Conservation (phyloP, 1,284 basidiomycete genomes). For the Phellopilus nigrolimitatus region DNA sequence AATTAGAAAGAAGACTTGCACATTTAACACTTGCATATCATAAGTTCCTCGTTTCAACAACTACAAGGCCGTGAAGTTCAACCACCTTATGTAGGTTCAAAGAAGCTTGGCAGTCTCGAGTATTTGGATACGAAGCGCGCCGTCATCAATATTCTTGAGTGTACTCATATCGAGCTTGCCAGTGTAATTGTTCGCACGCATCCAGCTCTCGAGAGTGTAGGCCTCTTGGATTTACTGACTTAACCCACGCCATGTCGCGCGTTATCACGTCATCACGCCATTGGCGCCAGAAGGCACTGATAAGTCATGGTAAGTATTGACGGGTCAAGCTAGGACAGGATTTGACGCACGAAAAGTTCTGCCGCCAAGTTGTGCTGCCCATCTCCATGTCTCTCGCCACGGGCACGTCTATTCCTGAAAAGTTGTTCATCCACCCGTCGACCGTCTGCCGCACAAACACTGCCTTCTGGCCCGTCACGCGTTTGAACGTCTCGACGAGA, state of each 20-base stretch:
- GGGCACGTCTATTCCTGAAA: slow-evolving; percentile 31
- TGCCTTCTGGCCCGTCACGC: slow-evolving; percentile 40
- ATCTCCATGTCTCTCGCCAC: slow-evolving; percentile 27
- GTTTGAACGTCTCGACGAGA: slow-evolving; percentile 37
- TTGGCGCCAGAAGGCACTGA: slow-evolving; percentile 34
- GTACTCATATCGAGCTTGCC: slow-evolving; percentile 13
- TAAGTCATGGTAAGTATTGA: too few relatives aligned
- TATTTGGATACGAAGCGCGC: too few relatives aligned
- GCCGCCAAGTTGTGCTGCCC: slow-evolving; percentile 24
- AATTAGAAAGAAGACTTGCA: too few relatives aligned
- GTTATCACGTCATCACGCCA: slow-evolving; percentile 39
- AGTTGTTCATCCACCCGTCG: slow-evolving; percentile 39
- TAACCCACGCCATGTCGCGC: slow-evolving; percentile 40
- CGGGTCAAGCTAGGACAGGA: background rate
- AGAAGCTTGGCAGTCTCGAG: too few relatives aligned
- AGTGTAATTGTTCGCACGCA: slow-evolving; percentile 24
- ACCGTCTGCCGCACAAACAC: slow-evolving; percentile 33
- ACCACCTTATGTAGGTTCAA: too few relatives aligned
- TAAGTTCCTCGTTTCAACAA: too few relatives aligned
- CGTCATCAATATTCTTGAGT: too few relatives aligned
- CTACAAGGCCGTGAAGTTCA: too few relatives aligned
- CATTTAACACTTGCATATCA: too few relatives aligned
- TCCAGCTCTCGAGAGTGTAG: slow-evolving; percentile 29
- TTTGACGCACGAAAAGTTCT: slow-evolving; percentile 33
- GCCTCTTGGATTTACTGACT: slow-evolving; percentile 32